A percentile compares a stretch with the other conserved stretches of the same genome.
Conservation (phyloP, 768 basidiomycete species). For the Calocera cornea region DNA sequence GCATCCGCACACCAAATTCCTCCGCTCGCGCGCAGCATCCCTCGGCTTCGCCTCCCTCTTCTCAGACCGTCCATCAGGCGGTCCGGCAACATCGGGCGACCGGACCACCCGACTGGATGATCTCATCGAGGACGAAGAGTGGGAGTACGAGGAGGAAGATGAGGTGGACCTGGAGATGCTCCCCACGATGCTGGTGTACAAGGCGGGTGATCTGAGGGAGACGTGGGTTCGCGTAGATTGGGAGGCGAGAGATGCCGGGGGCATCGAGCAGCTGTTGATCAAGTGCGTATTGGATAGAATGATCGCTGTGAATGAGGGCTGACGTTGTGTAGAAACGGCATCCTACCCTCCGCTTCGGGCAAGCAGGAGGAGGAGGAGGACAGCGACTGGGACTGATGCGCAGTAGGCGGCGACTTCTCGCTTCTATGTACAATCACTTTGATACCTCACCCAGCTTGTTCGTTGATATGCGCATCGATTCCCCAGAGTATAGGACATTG, state of each 20-base stretch:
- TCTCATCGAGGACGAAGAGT: slow-evolving; percentile 30
- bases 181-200: slow-evolving; percentile 66
- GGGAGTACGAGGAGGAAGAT: slow-evolving; percentile 36
- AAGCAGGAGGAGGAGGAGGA: background rate
- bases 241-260: slow-evolving; percentile 45
- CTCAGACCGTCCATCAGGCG: too few relatives aligned
- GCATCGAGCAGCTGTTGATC: slow-evolving; percentile 52
- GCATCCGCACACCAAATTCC: slow-evolving; percentile 61
- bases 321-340: background rate
- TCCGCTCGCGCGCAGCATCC: slow-evolving; percentile 62
- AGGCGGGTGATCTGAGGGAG: slow-evolving; percentile 67
- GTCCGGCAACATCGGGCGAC: background rate
- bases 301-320: background rate
- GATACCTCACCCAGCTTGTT: too few relatives aligned
- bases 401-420: background rate
- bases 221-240: slow-evolving; percentile 83
- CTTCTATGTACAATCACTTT: too few relatives aligned
- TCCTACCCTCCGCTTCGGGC: background rate
- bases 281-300: slow-evolving; percentile 31
- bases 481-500: too few relatives aligned
- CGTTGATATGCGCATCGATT: too few relatives aligned
- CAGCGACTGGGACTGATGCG: background rate
- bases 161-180: slow-evolving; percentile 66
- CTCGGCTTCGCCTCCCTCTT: slow-evolving; percentile 51
- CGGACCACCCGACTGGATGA: slow-evolving; percentile 22